Conservation (phyloP, 2,329 filamentous ascomycete species). For the Verticillium alfalfae region DNA sequence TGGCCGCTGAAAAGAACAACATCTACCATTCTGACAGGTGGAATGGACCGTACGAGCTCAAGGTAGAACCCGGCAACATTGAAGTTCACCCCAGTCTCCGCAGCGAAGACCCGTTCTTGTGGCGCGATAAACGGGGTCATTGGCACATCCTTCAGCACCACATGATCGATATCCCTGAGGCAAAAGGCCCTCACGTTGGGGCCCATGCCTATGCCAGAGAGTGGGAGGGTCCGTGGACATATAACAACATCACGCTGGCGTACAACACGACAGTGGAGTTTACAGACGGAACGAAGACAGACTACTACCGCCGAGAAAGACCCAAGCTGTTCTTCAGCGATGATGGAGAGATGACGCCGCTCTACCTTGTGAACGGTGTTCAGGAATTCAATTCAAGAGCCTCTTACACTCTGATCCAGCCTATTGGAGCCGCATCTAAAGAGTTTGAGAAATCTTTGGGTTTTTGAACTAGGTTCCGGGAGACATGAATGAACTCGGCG, state of each 20-base stretch:
- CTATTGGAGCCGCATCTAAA: constrained; percentile 10
- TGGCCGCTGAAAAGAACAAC: constrained; percentile 27
- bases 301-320: constrained; percentile 37
- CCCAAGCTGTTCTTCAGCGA: constrained; percentile 43
- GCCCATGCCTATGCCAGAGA: constrained; percentile 20
- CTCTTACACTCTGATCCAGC: constrained; percentile 16
- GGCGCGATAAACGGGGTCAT: constrained; percentile 24
- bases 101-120: constrained; percentile 24
- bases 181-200: constrained; percentile 19
- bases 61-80: constrained; percentile 4
- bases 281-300: constrained; percentile 30
- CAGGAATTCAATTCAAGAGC: constrained; percentile 26
- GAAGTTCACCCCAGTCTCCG: constrained; percentile 1
- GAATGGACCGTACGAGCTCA: constrained; percentile 22
- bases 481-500: too few relatives aligned
- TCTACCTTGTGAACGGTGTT: constrained; percentile 41
- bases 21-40: constrained; percentile 24
- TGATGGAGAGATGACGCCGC: constrained; percentile 36
- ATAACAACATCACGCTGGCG: constrained; percentile 16
- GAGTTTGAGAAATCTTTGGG: constrained; percentile 1
- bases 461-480: not conserved
- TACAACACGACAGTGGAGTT: constrained; percentile 7
- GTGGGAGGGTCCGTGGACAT: constrained; percentile 21
- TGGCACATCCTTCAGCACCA: constrained; percentile 25
- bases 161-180: constrained; percentile 19